Percentiles rank a stretch among this genome's conserved stretches.
These are phyloP conservation scores for Camelina sativa DNA, from an alignment of 345 rosid species.

Conservation along the genomic window DNA sequence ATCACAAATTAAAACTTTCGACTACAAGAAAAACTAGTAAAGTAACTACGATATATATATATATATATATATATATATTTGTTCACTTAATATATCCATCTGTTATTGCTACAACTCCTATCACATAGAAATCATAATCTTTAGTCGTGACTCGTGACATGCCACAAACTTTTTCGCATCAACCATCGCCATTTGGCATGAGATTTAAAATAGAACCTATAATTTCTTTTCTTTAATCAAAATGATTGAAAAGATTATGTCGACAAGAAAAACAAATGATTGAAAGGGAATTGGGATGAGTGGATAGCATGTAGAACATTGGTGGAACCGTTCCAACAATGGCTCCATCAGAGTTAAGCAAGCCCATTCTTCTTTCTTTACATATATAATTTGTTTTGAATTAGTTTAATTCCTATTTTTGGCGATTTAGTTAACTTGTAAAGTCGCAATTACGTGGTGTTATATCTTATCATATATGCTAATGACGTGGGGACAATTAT, in stretches of 20 bases:
- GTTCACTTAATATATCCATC: too few species aligned
- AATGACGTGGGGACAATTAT: constrained; percentile 43
- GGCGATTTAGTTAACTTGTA: constrained; percentile 1
- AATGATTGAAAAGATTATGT: constrained; percentile 7
- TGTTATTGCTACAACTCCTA: too few species aligned
- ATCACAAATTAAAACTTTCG: constrained; percentile 2
- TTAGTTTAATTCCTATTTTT: constrained; percentile 13
- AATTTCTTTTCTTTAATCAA: neutral
- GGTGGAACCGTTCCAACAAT: constrained; percentile 35
- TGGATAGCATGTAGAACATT: constrained; percentile 38
- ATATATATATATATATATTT: too few species aligned
- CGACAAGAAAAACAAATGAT: neutral
- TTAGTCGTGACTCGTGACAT: too few species aligned
- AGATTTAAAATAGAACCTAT: constrained; percentile 5
- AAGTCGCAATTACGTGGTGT: constrained; percentile 30
- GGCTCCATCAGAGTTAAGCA: constrained; percentile 29
- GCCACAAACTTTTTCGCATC: neutral
- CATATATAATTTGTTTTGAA: neutral
- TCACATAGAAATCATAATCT: too few species aligned
- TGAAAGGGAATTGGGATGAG: constrained; percentile 28
- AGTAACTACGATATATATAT: too few species aligned
- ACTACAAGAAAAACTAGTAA: too few species aligned
- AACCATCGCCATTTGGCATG: neutral
- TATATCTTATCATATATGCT: constrained; percentile 27
- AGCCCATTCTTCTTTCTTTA: constrained; percentile 21